Evolutionary conservation across 1,284 basidiomycete species (phyloP), one percentile per base, ranked within the genome.

Genomic region (Melampsora larici-populina): DNA sequence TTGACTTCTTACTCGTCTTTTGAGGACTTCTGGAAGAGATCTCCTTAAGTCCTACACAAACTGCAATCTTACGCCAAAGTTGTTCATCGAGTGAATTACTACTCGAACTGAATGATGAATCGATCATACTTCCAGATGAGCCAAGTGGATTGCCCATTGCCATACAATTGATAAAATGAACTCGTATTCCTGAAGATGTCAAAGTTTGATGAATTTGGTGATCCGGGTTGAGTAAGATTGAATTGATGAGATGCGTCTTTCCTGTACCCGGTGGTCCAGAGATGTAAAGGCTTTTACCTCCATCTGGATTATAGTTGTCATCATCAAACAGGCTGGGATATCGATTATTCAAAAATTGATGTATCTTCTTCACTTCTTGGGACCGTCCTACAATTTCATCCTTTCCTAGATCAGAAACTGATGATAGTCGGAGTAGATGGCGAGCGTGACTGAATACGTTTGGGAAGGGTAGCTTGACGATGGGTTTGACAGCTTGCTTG

Each of bases 211-310:
- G 63, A 33, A 80, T 31, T n/a, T 36, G 18, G 55, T 63, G 43
- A 46, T 49, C 21, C 1, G 83, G 80, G n/a, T 82, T 80, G 26
- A 79, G 79, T 24, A 86, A 76, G n/a, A 85, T 81, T 4, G 82
- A 81, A 1, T 81, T 80, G 3, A 86, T 80, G 1, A 86, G 81
- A 2, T 84, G 85, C 13, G 85, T 86, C 80, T 86, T 86, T 67
- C 85, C 85, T 4, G 85, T 85, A 0, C 85, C 85, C 2, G 85
- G 85, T 36, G 84, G 81, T n/a, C 85, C 85, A 31, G 84, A 85
- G 43, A 86, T 82, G 80, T 85, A 85, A 26, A 86, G 81, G 49
- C 74, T 70, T 8, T 55, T 55, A 17, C 49, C n/a, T 11, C n/a
- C 36, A 13, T 24, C 49, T 51, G 73, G n/a, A 17, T 40, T 63